Evolutionary conservation across 1,139 yeast genomes (phyloP), one percentile per base, ranked within the genome.

Genomic region (Pichia sp.): DNA sequence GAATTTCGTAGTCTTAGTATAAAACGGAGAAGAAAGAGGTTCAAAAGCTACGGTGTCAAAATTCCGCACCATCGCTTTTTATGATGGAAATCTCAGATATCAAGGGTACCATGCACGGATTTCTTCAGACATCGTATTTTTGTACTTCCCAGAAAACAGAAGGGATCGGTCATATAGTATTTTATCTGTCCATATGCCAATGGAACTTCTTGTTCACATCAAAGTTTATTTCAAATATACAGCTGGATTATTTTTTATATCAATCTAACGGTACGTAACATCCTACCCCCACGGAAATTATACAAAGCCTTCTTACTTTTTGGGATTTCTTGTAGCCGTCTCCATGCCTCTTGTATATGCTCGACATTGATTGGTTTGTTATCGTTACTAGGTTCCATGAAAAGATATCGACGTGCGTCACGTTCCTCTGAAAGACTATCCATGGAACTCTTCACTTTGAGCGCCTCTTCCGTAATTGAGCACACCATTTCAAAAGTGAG

Each of bases 401-500:
- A 93, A 50, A 93, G 72, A 61, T 86, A 83, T 58, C 83, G 81
- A 49, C 74, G 68, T 16, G 50, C 66, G 26, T 67, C 69, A 18
- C 59, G 51, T 30, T 55, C 56, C 10, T 55, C 60, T 21, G 49
- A 36, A 18, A 54, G 51, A 43, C 53, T 58, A 45, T 60, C 57
- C 48, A 47, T 60, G 49, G 54, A 60, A 51, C 78, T 80, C 62
- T 91, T 90, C 44, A 93, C 85, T 56, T 79, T 80, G 69, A 93
- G 75, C 0, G 98, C 98, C 62, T 86, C 89, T 68, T 93, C 98
- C 0, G 99, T 93, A 53, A 93, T 70, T 10, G 95, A 85, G 63
- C 99, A 95, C 3, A 93, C 99, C 66, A 93, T 90, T 68, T 93
- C 99, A 72, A 95, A 93, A 0, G 99, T 95, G 55, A 93, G 70